Conservation (phyloP, 352 stramenopile species). For the Phytophthora quininea region DNA sequence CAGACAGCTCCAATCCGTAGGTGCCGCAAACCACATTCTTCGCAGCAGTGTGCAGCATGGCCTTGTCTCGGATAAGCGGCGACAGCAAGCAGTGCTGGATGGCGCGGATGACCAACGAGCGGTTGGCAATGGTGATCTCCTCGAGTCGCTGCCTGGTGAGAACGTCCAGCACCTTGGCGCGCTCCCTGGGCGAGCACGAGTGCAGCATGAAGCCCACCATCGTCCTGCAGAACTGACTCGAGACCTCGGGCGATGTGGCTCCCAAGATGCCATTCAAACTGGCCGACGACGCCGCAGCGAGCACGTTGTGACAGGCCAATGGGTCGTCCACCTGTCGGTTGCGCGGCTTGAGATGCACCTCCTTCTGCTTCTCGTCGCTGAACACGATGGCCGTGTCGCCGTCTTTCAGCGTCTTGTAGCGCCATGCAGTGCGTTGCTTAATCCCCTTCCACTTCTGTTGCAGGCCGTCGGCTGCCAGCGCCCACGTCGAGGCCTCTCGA, state of each 20-base stretch:
- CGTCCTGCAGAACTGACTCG: slow-evolving; percentile 76
- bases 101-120: slow-evolving; percentile 74
- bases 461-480: slow-evolving; percentile 72
- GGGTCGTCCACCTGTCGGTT: slow-evolving; percentile 64
- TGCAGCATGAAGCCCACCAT: slow-evolving; percentile 90
- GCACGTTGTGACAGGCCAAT: slow-evolving; percentile 78
- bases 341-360: slow-evolving; percentile 72
- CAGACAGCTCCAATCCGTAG: slow-evolving; percentile 67
- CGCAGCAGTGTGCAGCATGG: slow-evolving; percentile 64
- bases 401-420: slow-evolving; percentile 83
- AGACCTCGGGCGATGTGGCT: slow-evolving; percentile 76
- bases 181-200: slow-evolving; percentile 63
- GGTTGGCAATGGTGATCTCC: slow-evolving; percentile 81
- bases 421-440: slow-evolving; percentile 84
- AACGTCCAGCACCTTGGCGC: slow-evolving; percentile 77
- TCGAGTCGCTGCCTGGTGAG: slow-evolving; percentile 64
- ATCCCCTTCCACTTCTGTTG: slow-evolving; percentile 84
- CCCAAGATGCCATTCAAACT: slow-evolving; percentile 83
- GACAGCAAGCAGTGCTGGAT: slow-evolving; percentile 83
- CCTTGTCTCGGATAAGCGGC: slow-evolving; percentile 71
- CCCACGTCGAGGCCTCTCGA: slow-evolving; percentile 69
- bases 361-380: slow-evolving; percentile 70
- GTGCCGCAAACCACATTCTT: slow-evolving; percentile 78
- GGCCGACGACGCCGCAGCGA: slow-evolving; percentile 53
- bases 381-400: slow-evolving; percentile 76